These are phyloP conservation scores for Xylariales sp. DNA, from an alignment of 2,329 filamentous ascomycete species.

Conservation along the genomic window DNA sequence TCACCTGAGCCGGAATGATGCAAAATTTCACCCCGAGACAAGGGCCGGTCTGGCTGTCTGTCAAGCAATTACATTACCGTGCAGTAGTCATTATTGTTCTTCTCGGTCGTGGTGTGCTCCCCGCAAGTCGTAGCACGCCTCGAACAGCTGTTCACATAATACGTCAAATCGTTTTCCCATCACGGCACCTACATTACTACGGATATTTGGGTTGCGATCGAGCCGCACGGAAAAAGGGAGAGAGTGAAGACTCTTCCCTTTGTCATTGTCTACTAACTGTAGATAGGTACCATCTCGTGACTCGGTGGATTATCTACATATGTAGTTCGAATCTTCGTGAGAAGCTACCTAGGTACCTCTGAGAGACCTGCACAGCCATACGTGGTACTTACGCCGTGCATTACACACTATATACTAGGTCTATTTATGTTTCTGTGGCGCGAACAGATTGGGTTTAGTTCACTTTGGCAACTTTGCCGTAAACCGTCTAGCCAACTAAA, in stretches of 20 bases:
- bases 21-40: slow-evolving; percentile 8
- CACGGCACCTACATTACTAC: not conserved
- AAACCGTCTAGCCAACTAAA: no score
- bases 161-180: slow-evolving; percentile 1
- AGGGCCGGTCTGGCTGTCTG: not conserved
- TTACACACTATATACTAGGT: no score
- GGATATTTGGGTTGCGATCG: slow-evolving; percentile 5
- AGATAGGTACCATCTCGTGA: slow-evolving; percentile 12
- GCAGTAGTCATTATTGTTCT: not conserved
- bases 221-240: not conserved
- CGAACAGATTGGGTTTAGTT: no score
- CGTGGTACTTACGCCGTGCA: no score
- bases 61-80: not conserved
- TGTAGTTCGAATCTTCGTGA: slow-evolving; percentile 4
- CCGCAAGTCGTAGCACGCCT: not conserved
- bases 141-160: not conserved
- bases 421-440: not conserved
- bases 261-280: slow-evolving; percentile 5
- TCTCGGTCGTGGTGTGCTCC: not conserved
- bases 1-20: slow-evolving; percentile 34
- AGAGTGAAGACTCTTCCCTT: slow-evolving; percentile 12
- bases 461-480: no score
- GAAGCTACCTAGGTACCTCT: slow-evolving; percentile 3
- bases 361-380: not conserved
- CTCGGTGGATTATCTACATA: slow-evolving; percentile 18